A percentile compares a stretch with the other conserved stretches of the same genome.
Conservation (phyloP, 2,329 filamentous ascomycete species). For the Orbilia blumenaviensis region DNA sequence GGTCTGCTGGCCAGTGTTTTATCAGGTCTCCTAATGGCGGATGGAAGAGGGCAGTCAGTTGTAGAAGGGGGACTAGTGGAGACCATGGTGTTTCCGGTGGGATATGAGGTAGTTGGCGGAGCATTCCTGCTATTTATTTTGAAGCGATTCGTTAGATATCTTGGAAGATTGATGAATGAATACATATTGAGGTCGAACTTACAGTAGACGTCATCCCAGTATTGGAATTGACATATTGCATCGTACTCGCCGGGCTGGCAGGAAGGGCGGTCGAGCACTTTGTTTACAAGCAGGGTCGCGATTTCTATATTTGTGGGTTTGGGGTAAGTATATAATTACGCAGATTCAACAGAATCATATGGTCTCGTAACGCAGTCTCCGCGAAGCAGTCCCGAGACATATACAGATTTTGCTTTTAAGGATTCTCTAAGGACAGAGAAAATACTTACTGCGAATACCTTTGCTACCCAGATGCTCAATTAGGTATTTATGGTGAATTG, state of each 20-base stretch:
- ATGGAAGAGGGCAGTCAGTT: constrained; percentile 44
- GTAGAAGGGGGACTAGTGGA: constrained; percentile 30
- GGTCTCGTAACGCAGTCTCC: no score
- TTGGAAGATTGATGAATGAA: background rate
- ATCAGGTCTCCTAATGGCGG: background rate
- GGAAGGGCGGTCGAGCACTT: constrained; percentile 21
- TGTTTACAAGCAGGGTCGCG: constrained; percentile 39
- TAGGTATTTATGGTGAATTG: constrained; percentile 28
- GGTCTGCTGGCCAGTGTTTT: constrained; percentile 30
- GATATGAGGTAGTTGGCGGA: constrained; percentile 33
- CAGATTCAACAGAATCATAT: no score
- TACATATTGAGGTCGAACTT: background rate
- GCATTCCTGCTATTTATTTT: constrained; percentile 27
- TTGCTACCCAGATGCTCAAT: constrained; percentile 29
- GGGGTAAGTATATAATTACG: background rate
- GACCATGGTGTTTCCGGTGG: constrained; percentile 34
- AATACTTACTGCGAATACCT: constrained; percentile 28
- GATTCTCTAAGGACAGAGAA: background rate
- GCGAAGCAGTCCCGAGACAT: no score
- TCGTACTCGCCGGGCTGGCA: constrained; percentile 23
- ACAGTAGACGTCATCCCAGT: constrained; percentile 48
- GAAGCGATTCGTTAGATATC: background rate
- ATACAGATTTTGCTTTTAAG: background rate
- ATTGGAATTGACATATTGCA: constrained; percentile 27
- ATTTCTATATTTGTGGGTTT: constrained; percentile 19